Percentiles rank a stretch among this genome's conserved stretches.
Conservation (phyloP, 2,329 filamentous ascomycete species). For the Calonectria multiphialidica region DNA sequence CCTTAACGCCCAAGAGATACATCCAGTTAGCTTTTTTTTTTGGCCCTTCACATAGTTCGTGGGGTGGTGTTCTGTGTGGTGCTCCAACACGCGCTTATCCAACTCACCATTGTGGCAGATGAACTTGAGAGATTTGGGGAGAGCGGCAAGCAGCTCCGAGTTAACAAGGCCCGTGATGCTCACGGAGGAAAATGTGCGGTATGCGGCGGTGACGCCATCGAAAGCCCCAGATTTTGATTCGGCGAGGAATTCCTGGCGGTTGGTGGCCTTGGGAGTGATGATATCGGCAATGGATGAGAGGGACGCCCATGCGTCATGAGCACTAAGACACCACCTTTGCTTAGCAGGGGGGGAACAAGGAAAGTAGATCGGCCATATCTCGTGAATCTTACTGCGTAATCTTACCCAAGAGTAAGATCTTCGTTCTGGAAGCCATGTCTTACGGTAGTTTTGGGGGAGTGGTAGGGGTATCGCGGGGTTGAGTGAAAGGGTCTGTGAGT, state of each 20-base stretch:
- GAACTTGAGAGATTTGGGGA: conserved; percentile 67
- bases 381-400: conserved; percentile 52
- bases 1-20: conserved; percentile 55
- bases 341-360: not conserved
- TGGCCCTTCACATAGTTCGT: too few relatives aligned
- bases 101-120: conserved; percentile 71
- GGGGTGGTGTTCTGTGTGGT: not conserved
- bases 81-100: not conserved
- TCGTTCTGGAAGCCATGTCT: conserved; percentile 45
- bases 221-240: conserved; percentile 75
- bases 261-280: conserved; percentile 69
- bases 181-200: conserved; percentile 77
- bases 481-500: not conserved
- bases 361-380: not conserved
- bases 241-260: conserved; percentile 75
- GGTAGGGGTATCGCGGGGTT: conserved; percentile 13
- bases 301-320: conserved; percentile 72
- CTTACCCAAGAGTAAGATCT: conserved; percentile 54
- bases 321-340: conserved; percentile 57
- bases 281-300: conserved; percentile 75
- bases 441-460: conserved; percentile 1
- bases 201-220: conserved; percentile 74
- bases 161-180: conserved; percentile 77
- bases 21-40: not conserved
- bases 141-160: conserved; percentile 71